Evolutionary conservation across 2,329 filamentous ascomycete species (phyloP), one percentile per base, ranked within the genome.

Genomic region (Aspergillus melleus): DNA sequence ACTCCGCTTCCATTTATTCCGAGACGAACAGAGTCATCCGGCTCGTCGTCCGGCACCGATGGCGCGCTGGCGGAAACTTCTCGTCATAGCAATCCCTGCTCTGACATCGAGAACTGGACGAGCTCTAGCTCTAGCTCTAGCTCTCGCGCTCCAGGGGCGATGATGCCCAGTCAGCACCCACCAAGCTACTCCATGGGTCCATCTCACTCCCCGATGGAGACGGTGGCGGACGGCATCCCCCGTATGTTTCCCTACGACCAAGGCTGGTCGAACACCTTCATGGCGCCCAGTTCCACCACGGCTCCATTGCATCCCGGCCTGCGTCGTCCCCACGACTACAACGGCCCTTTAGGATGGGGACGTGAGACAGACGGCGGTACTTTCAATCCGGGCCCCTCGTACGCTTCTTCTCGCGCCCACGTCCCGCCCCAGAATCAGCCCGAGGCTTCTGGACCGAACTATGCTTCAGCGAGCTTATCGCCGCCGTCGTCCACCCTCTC

Each of bases 401-500:
- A 59, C 53, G 46, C 53, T 42, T 39, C 64, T 52, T 57, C 51
- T 46, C 42, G 56, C 30, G 11, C 61, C 52, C 19, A 20, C 55
- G 54, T 59, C 62, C 39, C 58, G 20, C 47, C 60, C 55, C 53
- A 54, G 52, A 44, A 44, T 52, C 55, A 50, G 14, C 49, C 57
- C 20, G 56, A 55, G 19, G 46, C 26, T 22, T 47, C 53, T 46
- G 49, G 29, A 32, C 29, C 52, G 11, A 24, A 49, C 19, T 39
- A 50, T 54, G 42, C 64, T 44, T 44, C 62, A 8, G 52, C 54
- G 30, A 61, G 46, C 26, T 30, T 56, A 20, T 54, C 64, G 16
- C 57, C 65, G 26, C 60, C 60, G 22, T 70, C 71, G 39, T 68
- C 67, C 30, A 53, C 64, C 9, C 61, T 66, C 47, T 67, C 71